Base-by-base conservation (phyloP, 2,329 filamentous ascomycete genomes). In the Pseudogymnoascus verrucosus region DNA sequence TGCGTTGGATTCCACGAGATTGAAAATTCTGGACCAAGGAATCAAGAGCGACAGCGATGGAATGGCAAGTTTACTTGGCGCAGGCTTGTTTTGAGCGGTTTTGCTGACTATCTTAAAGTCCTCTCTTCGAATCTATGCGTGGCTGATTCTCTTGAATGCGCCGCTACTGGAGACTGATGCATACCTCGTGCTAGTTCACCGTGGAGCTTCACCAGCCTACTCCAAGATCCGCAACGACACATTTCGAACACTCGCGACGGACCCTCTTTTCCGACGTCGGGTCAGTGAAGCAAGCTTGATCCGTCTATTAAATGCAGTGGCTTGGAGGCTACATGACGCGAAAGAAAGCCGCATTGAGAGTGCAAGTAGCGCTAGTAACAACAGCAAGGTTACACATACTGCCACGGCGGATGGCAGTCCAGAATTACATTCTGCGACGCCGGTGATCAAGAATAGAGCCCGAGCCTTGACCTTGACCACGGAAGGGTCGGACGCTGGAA, bases 141-240 rank as follows among this genome's bases (percentile, higher is more conserved):
- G 95, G 95, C 84, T 98, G 42, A 90, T 96, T 69, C 85, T 99
- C 11, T 88, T 99, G 70, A 90, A 96, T 73, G 88, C 93, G 34
- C 88, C 91, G 5, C 86, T 96, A 47, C 80, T 97, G 67, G 84
- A 88, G 51, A 96, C 95, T 64, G 90, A 96, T 71, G 83, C 89
- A 66, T 99, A 99, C 75, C 89, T 98, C 68, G 84, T 85, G 64
- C 88, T 98, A 51, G 89, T 99, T 68, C 92, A 96, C 73, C 91
- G 95, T 67, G 93, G 95, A 67, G 90, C 93, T 23, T 98, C 93
- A 2, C 93, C 93, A 0, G 93, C 92, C 54, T 96, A 99, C 78
- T 87, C 91, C 71, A 99, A 99, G 78, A 99, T 99, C 73, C 90
- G 93, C 74, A 97, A 99, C 77, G 95, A 99, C 76, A 97, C 95